These are phyloP conservation scores for Drechslerella stenobrocha DNA, from an alignment of 2,329 filamentous ascomycete species.

Conservation along the genomic window DNA sequence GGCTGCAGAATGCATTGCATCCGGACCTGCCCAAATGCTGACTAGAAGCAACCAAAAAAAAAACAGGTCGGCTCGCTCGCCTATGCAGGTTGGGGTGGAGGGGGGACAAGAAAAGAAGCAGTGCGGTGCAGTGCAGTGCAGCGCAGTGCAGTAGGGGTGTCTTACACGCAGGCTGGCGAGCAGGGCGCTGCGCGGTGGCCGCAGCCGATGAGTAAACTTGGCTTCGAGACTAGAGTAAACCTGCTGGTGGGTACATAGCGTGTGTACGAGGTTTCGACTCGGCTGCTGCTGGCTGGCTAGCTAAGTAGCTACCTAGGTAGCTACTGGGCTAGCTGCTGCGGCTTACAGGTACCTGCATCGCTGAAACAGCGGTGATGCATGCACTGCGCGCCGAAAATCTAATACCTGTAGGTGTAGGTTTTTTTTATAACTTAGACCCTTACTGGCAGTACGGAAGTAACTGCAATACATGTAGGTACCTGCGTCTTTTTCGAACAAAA, in stretches of 20 bases:
- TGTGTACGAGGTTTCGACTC: too few relatives aligned
- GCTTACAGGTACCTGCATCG: conserved; percentile 3
- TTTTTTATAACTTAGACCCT: background rate
- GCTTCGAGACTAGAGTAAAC: too few relatives aligned
- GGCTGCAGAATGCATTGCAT: conserved; percentile 38
- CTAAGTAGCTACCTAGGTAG: too few relatives aligned
- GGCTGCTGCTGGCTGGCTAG: too few relatives aligned
- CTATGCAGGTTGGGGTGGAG: background rate
- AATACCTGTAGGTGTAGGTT: background rate
- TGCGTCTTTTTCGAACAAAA: too few relatives aligned
- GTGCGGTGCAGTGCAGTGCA: too few relatives aligned
- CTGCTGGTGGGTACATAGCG: too few relatives aligned
- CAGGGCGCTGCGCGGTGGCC: background rate
- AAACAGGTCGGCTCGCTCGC: conserved; percentile 4
- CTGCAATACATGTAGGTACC: too few relatives aligned
- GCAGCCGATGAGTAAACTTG: conserved; percentile 5
- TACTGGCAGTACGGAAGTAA: background rate
- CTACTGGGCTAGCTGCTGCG: background rate
- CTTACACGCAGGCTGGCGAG: background rate
- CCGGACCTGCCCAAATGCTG: conserved; percentile 1
- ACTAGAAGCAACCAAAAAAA: too few relatives aligned
- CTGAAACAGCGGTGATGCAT: conserved; percentile 8
- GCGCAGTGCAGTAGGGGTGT: background rate
- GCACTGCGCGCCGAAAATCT: conserved; percentile 1
- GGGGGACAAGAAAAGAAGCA: too few relatives aligned